Base-by-base conservation (phyloP, 805 yeast genomes). In the Pichia sporocuriosa region DNA sequence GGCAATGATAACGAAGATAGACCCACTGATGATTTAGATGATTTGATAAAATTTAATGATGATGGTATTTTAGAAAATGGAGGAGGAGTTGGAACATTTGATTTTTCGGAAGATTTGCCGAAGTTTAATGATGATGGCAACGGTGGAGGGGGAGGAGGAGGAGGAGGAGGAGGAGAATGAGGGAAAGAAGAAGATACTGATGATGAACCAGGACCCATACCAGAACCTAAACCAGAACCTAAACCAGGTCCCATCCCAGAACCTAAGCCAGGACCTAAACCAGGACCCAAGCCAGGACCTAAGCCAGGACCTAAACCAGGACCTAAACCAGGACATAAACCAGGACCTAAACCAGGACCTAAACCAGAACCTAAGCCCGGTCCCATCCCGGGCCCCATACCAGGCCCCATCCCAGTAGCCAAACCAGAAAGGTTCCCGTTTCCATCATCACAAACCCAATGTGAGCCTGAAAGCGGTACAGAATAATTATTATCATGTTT, bases 261-360 rank as follows among this genome's bases (percentile, higher is more conserved):
- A 11, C 35, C 45, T 19, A n/a, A 27, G 6, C 44, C 41, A 22
- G 45, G 35, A 32, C 47, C 36, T 12, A 28, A 23, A 11, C 48
- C 42, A 13, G 17, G 63, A 6, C 62, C 50, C 1, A 66, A 65
- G 11, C 63, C 63, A 44, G 15, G 4, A 13, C 46, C 46, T n/a
- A 39, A 21, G 6, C 47, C 45, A 21, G 37, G 15, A 28, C 47
- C 50, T 3, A 22, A 19, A 3, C 44, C 48, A 21, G 42, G 31
- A 26, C 50, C 52, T 4, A 10, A 2, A 3, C 47, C 48, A 20
- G 40, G 24, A 11, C 35, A 43, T 19, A n/a, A 27, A 8, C 44
- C 41, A 22, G 45, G 35, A 32, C 47, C 42, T 17, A 17, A 6
- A 4, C 22, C 58, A 22, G 44, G 19, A 11, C 50, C 46, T 12